Base-by-base conservation (phyloP, 345 rosid genomes). In the Isatis tinctoria region DNA sequence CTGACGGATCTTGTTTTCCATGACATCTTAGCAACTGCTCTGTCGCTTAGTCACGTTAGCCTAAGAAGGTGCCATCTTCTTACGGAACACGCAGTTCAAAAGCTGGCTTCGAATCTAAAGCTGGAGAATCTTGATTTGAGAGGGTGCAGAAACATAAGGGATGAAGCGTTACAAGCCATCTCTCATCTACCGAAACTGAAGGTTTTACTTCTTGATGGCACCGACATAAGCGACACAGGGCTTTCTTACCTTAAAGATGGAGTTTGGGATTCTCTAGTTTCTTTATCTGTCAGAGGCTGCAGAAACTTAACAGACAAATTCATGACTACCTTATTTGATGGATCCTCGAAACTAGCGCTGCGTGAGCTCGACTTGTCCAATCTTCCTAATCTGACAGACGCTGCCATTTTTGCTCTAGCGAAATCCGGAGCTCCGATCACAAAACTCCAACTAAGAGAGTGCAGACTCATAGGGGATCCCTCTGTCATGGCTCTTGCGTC, bases 1-100 rank as follows among this genome's bases (percentile, higher is more conserved):
- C 74, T 94, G 36, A 91, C 98, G 0, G 88, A 94, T 85, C 82
- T 91, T 67, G 91, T 94, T 53, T 91, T 94, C 79, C 98, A 89
- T 72, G 98, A 94, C 54, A 80, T 94, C 69, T 70, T 87, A 70
- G 95, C 98, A 27, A 94, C 98, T 48, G 80, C 90, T 11, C 87
- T 91, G 17, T 85, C 85, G 10, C 62, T 94, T 77, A 86, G 87
- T 12, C 96, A 91, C 40, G 96, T 86, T 68, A 84, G 93, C 81
- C 73, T 94, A 82, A 86, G 98, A 81, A 87, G 90, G 90, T 94
- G 97, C 60, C 77, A 83, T 82, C 95, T 94, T 63, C 83, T 94
- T 6, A 91, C 90, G 8, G 88, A 88, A 74, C 79, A 82, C 30
- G 94, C 96, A 0, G 75, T 94, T 17, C 77, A 71, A 69, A 94